phyloP scores from a whole-genome alignment of 371 early-diverging fungal genomes.

The Dichotomocladium elegans region DNA sequence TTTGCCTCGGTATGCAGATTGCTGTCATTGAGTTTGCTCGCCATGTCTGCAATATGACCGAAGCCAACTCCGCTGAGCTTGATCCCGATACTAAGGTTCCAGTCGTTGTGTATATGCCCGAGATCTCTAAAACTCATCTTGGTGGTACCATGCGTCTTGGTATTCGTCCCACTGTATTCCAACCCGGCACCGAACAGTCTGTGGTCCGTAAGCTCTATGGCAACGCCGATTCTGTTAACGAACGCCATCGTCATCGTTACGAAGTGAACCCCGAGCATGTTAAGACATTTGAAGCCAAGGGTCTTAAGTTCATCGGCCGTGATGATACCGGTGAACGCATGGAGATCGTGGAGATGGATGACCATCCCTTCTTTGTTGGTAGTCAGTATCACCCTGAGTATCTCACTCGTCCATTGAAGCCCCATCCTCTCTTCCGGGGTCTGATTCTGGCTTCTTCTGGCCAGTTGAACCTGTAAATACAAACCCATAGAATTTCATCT shows the following conservation, averaged over 20 bases:
- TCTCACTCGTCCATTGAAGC: constrained; percentile 90
- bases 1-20: constrained; percentile 99
- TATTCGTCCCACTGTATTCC: constrained; percentile 82
- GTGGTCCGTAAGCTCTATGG: constrained; percentile 73
- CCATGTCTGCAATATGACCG: constrained; percentile 84
- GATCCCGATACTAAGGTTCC: constrained; percentile 66
- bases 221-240: constrained; percentile 61
- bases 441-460: constrained; percentile 83
- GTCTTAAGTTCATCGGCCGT: constrained; percentile 90
- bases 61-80: constrained; percentile 89
- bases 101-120: constrained; percentile 95
- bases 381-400: constrained; percentile 99
- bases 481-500: neutral
- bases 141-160: constrained; percentile 99
- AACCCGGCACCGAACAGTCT: constrained; percentile 52
- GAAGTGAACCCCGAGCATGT: constrained; percentile 94
- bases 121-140: constrained; percentile 90
- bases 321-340: constrained; percentile 95
- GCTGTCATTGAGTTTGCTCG: constrained; percentile 98
- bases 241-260: constrained; percentile 99
- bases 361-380: constrained; percentile 96
- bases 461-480: constrained; percentile 17
- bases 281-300: constrained; percentile 73
- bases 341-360: constrained; percentile 92
- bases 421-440: constrained; percentile 92